Percentiles rank a stretch among this genome's conserved stretches.
Evolutionary conservation across 2,329 filamentous ascomycete species (phyloP).

Genomic region (Xylaria sp.): DNA sequence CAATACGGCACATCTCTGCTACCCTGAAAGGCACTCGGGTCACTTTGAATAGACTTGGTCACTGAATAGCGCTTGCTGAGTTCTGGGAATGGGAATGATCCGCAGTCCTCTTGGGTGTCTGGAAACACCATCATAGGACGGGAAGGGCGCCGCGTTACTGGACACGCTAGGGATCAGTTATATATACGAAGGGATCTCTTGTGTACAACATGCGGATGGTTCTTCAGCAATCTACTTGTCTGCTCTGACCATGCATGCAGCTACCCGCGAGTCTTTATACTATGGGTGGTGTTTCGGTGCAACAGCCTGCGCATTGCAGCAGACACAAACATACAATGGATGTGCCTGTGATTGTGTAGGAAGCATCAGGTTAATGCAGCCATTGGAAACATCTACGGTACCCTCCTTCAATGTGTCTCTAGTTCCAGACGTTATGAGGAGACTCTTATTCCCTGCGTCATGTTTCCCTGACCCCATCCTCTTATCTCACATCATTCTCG

Average conservation of each 20-base stretch:
- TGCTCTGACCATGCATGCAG: background rate
- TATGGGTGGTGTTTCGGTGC: background rate
- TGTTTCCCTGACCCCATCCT: too few relatives aligned
- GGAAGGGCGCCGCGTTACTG: background rate
- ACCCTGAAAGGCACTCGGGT: background rate
- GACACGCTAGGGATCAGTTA: background rate
- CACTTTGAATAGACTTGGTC: background rate
- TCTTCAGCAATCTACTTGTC: background rate
- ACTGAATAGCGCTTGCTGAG: background rate
- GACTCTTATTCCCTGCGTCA: too few relatives aligned
- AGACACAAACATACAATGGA: too few relatives aligned
- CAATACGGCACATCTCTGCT: slow-evolving; percentile 4
- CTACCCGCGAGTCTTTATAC: background rate
- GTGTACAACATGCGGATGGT: background rate
- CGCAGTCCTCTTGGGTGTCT: too few relatives aligned
- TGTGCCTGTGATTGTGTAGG: too few relatives aligned
- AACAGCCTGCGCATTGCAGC: background rate
- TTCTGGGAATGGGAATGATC: too few relatives aligned
- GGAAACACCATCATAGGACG: background rate
- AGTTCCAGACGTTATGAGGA: too few relatives aligned
- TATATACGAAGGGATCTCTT: background rate
- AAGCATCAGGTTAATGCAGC: too few relatives aligned
- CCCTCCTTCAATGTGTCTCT: too few relatives aligned
- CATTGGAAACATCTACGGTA: too few relatives aligned
- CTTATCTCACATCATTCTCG: too few relatives aligned